Conservation (phyloP, 164 flowering plant species). For the Vitis vinifera region ASM3070453v1 NC_081814.1:12410001-12410500, state of each 20-base stretch:
- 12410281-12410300: constrained; percentile 51
- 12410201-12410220: constrained; percentile 66
- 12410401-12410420: background rate
- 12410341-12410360: too few relatives aligned
- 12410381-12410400: background rate
- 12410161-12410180: constrained; percentile 55
- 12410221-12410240: constrained; percentile 75
- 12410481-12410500: too few relatives aligned
- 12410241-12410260: constrained; percentile 60
- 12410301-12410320: constrained; percentile 3
- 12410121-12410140: background rate
- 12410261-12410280: constrained; percentile 52
- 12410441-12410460: background rate
- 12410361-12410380: too few relatives aligned
- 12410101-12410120: too few relatives aligned
- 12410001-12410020: too few relatives aligned
- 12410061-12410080: too few relatives aligned
- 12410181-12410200: constrained; percentile 61
- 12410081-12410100: too few relatives aligned
- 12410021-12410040: too few relatives aligned
- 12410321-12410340: too few relatives aligned
- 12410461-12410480: background rate
- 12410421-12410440: too few relatives aligned
- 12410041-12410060: too few relatives aligned
- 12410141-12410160: constrained; percentile 34